These are phyloP conservation scores for Gentiana straminea DNA, from an alignment of 257 asterid species.

Conservation along the genomic window DNA sequence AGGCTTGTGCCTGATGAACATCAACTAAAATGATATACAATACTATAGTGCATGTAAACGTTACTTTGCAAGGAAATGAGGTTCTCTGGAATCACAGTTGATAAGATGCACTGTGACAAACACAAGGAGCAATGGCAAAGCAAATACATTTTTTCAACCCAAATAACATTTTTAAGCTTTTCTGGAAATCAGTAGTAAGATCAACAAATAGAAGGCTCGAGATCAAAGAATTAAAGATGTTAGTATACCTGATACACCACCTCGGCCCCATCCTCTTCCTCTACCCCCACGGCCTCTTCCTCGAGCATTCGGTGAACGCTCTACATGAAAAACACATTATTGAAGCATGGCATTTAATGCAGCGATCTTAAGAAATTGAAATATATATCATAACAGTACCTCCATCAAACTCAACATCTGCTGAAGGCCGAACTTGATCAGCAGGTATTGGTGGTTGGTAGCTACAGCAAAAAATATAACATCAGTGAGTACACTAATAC, in stretches of 20 bases:
- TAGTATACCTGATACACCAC: slow-evolving; percentile 38
- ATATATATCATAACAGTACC: slow-evolving; percentile 26
- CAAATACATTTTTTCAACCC: too few species aligned
- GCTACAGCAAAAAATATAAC: slow-evolving; percentile 23
- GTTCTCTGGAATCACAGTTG: too few species aligned
- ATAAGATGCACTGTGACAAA: too few species aligned
- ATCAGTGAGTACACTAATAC: too few species aligned
- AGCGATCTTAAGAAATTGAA: not conserved
- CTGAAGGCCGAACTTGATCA: slow-evolving; percentile 72
- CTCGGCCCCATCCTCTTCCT: slow-evolving; percentile 85
- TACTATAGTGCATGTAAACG: too few species aligned
- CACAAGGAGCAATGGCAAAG: too few species aligned
- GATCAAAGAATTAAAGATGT: not conserved
- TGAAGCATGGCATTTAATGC: not conserved
- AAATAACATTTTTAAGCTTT: too few species aligned
- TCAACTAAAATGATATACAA: too few species aligned
- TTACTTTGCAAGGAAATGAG: too few species aligned
- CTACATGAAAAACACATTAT: slow-evolving; percentile 14
- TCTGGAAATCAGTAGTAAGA: too few species aligned
- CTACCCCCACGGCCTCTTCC: slow-evolving; percentile 84
- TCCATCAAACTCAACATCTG: slow-evolving; percentile 74
- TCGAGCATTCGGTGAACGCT: slow-evolving; percentile 67
- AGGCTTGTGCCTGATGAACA: too few species aligned
- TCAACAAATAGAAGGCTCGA: not conserved
- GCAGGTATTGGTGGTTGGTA: slow-evolving; percentile 90